These are phyloP conservation scores for Neurospora terricola DNA, from an alignment of 495 filamentous ascomycete species.

Conservation along the genomic window DNA sequence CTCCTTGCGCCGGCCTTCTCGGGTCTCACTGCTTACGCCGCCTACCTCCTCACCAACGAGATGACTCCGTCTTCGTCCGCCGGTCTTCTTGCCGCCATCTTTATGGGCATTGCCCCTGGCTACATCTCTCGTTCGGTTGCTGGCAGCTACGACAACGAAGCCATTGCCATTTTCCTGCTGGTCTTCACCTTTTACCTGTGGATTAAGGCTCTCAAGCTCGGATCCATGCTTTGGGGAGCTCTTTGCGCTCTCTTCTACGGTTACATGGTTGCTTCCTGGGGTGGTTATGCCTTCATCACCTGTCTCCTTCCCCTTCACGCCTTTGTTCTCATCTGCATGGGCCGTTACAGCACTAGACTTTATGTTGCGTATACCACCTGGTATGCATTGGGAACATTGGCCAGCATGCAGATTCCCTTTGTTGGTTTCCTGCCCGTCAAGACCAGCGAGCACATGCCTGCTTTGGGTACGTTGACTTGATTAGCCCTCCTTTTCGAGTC, in stretches of 20 bases:
- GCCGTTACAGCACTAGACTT: conserved; percentile 82
- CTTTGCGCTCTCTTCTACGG: conserved; percentile 95
- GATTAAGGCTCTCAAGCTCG: conserved; percentile 96
- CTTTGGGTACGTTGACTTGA: conserved; percentile 56
- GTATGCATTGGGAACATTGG: conserved; percentile 93
- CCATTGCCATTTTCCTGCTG: conserved; percentile 96
- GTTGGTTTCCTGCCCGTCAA: conserved; percentile 94
- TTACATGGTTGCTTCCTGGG: conserved; percentile 99
- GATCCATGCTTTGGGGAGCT: conserved; percentile 91
- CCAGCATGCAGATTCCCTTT: conserved; percentile 99
- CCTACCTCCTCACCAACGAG: conserved; percentile 94
- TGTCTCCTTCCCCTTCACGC: conserved; percentile 93
- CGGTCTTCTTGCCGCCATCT: conserved; percentile 84
- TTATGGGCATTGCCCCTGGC: conserved; percentile 96
- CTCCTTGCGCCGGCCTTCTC: conserved; percentile 93
- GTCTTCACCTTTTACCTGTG: conserved; percentile 99
- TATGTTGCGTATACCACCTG: conserved; percentile 97
- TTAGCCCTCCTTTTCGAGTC: not conserved
- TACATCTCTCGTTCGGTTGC: conserved; percentile 97
- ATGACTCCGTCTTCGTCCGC: conserved; percentile 89
- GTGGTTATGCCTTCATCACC: conserved; percentile 99
- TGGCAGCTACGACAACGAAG: conserved; percentile 99
- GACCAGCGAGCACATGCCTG: conserved; percentile 98
- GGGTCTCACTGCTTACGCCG: conserved; percentile 84
- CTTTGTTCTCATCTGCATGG: conserved; percentile 95